Evolutionary conservation across 2,329 filamentous ascomycete species (phyloP).

Genomic region (Kalaharituber pfeilii): DNA sequence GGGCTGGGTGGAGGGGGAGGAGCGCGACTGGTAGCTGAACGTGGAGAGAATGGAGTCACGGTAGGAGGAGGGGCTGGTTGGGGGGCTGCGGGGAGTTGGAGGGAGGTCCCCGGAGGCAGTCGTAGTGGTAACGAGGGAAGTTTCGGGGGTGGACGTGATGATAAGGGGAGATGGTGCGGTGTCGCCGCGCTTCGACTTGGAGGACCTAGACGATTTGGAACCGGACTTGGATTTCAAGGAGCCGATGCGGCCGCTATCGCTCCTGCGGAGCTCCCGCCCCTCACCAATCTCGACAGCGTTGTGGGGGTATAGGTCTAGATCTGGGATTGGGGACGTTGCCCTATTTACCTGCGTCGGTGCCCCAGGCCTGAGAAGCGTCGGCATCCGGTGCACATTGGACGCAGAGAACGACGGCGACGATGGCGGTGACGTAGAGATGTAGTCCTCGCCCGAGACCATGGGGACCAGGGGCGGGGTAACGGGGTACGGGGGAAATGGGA

Average conservation of each 20-base stretch:
- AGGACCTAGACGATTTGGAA: too few species aligned
- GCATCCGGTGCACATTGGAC: background rate
- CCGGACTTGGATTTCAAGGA: background rate
- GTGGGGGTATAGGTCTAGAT: too few species aligned
- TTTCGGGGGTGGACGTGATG: background rate
- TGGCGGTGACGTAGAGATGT: background rate
- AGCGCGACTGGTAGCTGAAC: background rate
- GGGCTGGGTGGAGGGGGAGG: background rate
- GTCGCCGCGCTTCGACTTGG: too few species aligned
- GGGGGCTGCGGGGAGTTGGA: background rate
- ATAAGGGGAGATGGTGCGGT: background rate
- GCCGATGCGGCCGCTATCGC: background rate
- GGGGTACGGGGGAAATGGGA: background rate
- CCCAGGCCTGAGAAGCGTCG: background rate
- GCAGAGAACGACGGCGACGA: background rate
- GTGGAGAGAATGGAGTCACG: background rate
- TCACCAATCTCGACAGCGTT: background rate
- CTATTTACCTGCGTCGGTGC: background rate
- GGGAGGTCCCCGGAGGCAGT: background rate
- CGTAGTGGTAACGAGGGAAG: background rate
- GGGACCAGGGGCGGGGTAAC: background rate
- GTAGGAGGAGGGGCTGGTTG: background rate
- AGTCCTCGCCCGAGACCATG: background rate
- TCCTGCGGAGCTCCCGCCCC: background rate
- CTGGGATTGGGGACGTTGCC: background rate